phyloP scores from a whole-genome alignment of 2,329 filamentous ascomycete genomes.

The Fusarium temperatum region DNA sequence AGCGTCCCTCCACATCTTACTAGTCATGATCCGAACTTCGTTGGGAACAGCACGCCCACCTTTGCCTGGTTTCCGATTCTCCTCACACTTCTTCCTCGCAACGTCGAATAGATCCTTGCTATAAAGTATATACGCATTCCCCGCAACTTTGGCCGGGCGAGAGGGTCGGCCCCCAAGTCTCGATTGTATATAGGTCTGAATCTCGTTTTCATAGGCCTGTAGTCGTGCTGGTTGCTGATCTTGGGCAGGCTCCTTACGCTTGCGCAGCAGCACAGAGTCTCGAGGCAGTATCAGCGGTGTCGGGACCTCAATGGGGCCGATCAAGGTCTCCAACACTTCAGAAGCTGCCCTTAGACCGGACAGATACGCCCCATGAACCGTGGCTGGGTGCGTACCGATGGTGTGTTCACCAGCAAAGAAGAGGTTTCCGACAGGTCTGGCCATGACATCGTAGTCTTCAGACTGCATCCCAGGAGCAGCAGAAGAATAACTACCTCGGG shows the following conservation, averaged over 20 bases:
- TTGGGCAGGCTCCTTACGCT: constrained; percentile 63
- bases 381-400: constrained; percentile 93
- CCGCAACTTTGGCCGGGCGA: constrained; percentile 76
- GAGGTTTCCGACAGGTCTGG: constrained; percentile 82
- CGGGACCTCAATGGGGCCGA: constrained; percentile 83
- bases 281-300: constrained; percentile 77
- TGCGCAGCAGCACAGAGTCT: constrained; percentile 59
- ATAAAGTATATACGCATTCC: constrained; percentile 90
- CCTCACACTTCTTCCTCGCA: constrained; percentile 68
- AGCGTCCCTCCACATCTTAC: constrained; percentile 89
- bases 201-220: constrained; percentile 65
- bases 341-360: constrained; percentile 90
- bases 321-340: constrained; percentile 81
- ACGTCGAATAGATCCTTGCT: constrained; percentile 80
- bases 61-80: constrained; percentile 69
- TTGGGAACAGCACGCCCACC: constrained; percentile 72
- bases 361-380: constrained; percentile 94
- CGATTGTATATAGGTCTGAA: constrained; percentile 61
- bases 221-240: constrained; percentile 62
- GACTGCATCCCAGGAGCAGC: constrained; percentile 83
- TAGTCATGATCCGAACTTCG: constrained; percentile 85
- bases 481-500: constrained; percentile 95
- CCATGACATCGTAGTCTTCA: constrained; percentile 94
- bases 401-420: constrained; percentile 98
- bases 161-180: constrained; percentile 78